Conservation (phyloP, 2,329 filamentous ascomycete species). For the Fusarium sp. region DNA sequence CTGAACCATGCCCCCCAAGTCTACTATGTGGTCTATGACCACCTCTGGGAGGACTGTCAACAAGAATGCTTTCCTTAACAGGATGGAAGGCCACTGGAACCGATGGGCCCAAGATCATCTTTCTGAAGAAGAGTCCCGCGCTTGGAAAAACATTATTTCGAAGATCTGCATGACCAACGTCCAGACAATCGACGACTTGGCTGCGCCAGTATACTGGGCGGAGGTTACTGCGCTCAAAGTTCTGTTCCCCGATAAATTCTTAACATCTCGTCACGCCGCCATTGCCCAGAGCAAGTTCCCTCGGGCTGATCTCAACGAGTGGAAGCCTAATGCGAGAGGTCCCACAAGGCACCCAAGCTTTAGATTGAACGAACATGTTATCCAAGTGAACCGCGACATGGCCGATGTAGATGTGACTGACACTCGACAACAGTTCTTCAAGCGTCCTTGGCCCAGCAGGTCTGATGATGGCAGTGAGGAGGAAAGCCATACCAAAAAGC, state of each 20-base stretch:
- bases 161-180: neutral
- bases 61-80: neutral
- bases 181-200: neutral
- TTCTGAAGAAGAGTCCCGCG: neutral
- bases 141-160: neutral
- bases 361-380: neutral
- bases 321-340: slow-evolving; percentile 14
- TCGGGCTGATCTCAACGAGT: neutral
- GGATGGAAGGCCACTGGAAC: slow-evolving; percentile 1
- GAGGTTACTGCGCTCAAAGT: slow-evolving; percentile 7
- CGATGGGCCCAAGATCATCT: neutral
- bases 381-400: neutral
- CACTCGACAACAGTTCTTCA: neutral
- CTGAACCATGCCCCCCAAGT: neutral
- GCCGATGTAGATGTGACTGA: neutral
- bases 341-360: neutral
- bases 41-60: neutral
- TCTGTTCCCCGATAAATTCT: slow-evolving; percentile 11
- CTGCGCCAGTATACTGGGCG: neutral
- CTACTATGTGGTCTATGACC: neutral
- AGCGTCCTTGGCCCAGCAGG: slow-evolving; percentile 1
- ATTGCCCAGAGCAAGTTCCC: slow-evolving; percentile 12
- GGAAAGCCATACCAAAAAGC: neutral
- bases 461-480: neutral
- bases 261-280: slow-evolving; percentile 6